Conservation (phyloP, 495 filamentous ascomycete genomes). For the Saxophila tyrrhenica region DNA sequence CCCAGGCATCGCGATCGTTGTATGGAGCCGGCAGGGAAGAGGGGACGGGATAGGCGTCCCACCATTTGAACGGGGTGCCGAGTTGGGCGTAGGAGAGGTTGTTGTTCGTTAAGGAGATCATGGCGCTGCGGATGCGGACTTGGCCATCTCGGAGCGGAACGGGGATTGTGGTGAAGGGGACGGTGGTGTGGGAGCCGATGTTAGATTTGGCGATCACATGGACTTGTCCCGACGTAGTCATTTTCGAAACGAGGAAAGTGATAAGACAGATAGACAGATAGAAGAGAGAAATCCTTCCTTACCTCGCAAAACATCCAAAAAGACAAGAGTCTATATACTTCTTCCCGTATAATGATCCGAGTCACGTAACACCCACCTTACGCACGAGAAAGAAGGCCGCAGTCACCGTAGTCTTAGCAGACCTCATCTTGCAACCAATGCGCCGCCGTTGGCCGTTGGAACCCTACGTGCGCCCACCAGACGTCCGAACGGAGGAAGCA, state of each 20-base stretch:
- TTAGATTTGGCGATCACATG: conserved; percentile 1
- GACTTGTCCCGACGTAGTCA: neutral
- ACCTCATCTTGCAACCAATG: too few relatives aligned
- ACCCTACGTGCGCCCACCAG: too few relatives aligned
- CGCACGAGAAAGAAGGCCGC: too few relatives aligned
- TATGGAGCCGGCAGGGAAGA: conserved; percentile 38
- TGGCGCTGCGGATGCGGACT: conserved; percentile 34
- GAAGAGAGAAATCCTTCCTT: too few relatives aligned
- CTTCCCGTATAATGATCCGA: too few relatives aligned
- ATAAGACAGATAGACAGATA: neutral
- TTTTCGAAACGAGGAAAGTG: neutral
- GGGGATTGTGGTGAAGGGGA: neutral
- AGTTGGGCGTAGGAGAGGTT: conserved; percentile 44
- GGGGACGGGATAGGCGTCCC: conserved; percentile 33
- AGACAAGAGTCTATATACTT: too few relatives aligned
- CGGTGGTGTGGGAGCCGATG: neutral
- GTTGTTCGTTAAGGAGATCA: conserved; percentile 43
- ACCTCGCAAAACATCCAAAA: too few relatives aligned
- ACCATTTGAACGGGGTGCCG: conserved; percentile 41
- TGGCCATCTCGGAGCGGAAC: conserved; percentile 1
- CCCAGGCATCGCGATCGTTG: conserved; percentile 38
- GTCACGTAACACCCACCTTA: too few relatives aligned
- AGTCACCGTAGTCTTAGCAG: too few relatives aligned
- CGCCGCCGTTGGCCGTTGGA: too few relatives aligned
- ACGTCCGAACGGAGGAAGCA: too few relatives aligned